Conservation (phyloP, 2,329 filamentous ascomycete species). For the Colletotrichum sp. region DNA sequence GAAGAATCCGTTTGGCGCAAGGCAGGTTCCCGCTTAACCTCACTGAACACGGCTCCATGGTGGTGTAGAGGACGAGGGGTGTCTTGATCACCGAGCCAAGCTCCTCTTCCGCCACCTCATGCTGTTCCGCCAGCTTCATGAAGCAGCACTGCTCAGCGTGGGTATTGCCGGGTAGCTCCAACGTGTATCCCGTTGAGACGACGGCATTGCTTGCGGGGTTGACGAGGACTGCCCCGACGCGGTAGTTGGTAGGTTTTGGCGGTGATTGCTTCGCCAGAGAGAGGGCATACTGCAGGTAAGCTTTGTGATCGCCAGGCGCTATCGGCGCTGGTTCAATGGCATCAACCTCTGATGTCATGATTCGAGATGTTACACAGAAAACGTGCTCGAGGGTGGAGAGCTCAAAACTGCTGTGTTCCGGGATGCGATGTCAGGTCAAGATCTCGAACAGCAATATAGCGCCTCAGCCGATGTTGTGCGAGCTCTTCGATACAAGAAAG, state of each 20-base stretch:
- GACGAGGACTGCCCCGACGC: conserved; percentile 90
- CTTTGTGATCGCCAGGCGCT: conserved; percentile 46
- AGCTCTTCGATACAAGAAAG: not conserved
- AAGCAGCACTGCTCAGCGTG: conserved; percentile 96
- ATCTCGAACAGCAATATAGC: not conserved
- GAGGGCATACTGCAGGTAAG: conserved; percentile 73
- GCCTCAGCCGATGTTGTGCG: not conserved
- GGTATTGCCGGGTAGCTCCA: conserved; percentile 91
- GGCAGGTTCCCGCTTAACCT: conserved; percentile 76
- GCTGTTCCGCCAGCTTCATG: conserved; percentile 66
- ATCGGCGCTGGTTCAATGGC: conserved; percentile 24
- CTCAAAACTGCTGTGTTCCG: not conserved
- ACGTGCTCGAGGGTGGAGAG: not conserved
- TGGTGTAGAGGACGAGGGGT: conserved; percentile 78
- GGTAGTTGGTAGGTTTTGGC: conserved; percentile 88
- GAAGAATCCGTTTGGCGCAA: conserved; percentile 81
- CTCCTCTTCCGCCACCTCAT: conserved; percentile 56
- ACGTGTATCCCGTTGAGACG: conserved; percentile 84
- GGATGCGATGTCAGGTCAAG: not conserved
- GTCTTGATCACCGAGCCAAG: conserved; percentile 58
- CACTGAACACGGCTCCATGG: conserved; percentile 84
- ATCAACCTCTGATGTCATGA: conserved; percentile 15
- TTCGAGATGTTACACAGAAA: not conserved
- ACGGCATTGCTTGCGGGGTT: conserved; percentile 61
- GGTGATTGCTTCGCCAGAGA: conserved; percentile 79